Conservation (phyloP, 495 filamentous ascomycete species). For the Talaromyces adpressus region DNA sequence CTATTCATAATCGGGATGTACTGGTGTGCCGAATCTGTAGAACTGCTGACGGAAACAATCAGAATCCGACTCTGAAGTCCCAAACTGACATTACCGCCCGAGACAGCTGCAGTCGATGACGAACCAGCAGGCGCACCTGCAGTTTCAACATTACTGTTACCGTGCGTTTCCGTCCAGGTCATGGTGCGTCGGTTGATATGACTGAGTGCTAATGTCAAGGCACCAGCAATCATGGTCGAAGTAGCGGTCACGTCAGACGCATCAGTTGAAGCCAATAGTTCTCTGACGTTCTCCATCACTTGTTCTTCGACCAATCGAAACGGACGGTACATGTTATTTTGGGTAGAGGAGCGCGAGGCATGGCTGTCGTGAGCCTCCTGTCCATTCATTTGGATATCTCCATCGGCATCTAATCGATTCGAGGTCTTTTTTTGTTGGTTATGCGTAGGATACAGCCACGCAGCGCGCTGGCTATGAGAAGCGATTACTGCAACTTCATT, state of each 20-base stretch:
- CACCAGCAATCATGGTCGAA: constrained; percentile 82
- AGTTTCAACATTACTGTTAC: constrained; percentile 29
- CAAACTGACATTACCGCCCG: constrained; percentile 31
- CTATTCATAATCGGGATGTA: constrained; percentile 98
- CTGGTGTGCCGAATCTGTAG: constrained; percentile 74
- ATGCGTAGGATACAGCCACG: constrained; percentile 74
- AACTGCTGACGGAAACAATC: constrained; percentile 76
- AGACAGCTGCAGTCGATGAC: constrained; percentile 21
- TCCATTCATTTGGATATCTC: constrained; percentile 30
- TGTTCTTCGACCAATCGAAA: constrained; percentile 79
- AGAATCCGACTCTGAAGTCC: constrained; percentile 77
- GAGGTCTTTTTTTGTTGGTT: constrained; percentile 9
- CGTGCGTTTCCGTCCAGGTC: constrained; percentile 39
- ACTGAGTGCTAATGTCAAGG: constrained; percentile 78
- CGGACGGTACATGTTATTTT: constrained; percentile 82
- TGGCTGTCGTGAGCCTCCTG: constrained; percentile 36
- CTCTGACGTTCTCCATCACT: constrained; percentile 61
- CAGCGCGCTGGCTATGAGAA: constrained; percentile 73
- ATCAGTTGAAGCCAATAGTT: constrained; percentile 60
- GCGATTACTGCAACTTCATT: constrained; percentile 93
- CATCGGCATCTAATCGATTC: constrained; percentile 21
- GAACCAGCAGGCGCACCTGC: constrained; percentile 22
- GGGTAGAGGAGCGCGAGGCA: constrained; percentile 20
- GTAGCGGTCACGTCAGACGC: constrained; percentile 52
- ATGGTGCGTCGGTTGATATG: constrained; percentile 68